Evolutionary conservation across 108 stramenopile genomes (phyloP).

Genomic region (Parmales sp.): DNA sequence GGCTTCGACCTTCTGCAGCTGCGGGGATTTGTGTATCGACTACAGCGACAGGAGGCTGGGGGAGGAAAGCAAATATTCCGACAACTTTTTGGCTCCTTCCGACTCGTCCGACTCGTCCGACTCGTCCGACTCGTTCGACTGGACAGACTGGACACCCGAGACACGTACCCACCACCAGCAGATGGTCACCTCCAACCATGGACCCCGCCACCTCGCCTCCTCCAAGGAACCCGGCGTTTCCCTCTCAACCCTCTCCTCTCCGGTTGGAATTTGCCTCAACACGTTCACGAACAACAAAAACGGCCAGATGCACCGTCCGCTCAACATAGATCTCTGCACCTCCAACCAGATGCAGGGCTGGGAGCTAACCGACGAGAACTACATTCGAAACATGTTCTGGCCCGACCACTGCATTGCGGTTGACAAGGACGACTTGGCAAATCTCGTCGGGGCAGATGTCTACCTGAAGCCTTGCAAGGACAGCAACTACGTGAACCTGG

Average conservation of each 20-base stretch:
- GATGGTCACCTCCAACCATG: no score
- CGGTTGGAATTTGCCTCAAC: not conserved
- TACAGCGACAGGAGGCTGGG: no score
- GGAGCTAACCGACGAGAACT: not conserved
- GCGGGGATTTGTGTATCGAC: no score
- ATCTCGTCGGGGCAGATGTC: not conserved
- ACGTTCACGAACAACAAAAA: not conserved
- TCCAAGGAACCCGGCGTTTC: not conserved
- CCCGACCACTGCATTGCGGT: no score
- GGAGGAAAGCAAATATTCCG: no score
- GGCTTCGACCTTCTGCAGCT: no score
- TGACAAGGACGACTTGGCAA: no score
- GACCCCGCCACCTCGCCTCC: not conserved
- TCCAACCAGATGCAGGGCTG: not conserved
- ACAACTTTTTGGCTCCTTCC: no score
- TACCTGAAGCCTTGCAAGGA: not conserved
- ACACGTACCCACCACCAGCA: no score
- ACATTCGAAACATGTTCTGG: not conserved
- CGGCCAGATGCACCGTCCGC: not conserved
- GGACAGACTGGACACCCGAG: no score
- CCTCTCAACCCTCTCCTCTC: not conserved
- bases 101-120: no score
- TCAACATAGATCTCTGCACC: conserved; percentile 2
- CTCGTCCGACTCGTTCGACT: no score
- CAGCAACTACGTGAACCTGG: not conserved